Base-by-base conservation (phyloP, 257 asterid species). In the Capsicum pubescens region DNA sequence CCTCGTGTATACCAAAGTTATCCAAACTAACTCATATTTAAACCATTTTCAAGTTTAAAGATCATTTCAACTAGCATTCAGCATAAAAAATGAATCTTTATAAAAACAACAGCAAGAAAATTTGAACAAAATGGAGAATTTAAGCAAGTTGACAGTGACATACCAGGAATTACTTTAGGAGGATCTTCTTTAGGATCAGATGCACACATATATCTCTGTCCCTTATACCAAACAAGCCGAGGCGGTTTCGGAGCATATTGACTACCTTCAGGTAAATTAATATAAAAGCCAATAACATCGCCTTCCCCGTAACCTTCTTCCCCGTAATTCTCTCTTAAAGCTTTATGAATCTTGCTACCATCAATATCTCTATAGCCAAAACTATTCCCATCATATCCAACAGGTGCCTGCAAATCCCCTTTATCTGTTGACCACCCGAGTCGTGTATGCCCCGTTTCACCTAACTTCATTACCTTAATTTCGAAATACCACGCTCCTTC, bases 381-480 rank as follows among this genome's bases (percentile, higher is more conserved):
- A 89, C 99, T 93, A 89, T 92, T 92, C 83, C 89, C 97, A 89
- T 97, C 99, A 84, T 92, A 97, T 44, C 99, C 99, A 36, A 93
- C 98, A 0, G 99, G 99, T 3, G 98, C 99, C 88, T 97, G 99
- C 88, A 97, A 89, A 88, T 95, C 99, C 84, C 96, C 99, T 87
- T 93, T 95, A 80, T 95, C 99, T 1, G 97, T 95, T 0, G 98
- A 89, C 99, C 99, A 97, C 6, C 99, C 99, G 54, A 97, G 83
- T 90, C 98, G 88, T 17, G 97, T 91, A 83, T 97, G 99, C 60
- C 99, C 99, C 1, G 98, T 90, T 82, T 93, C 98, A 64, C 99
- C 99, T 88, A 97, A 89, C 82, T 90, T 91, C 87, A 90, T 90
- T 52, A 97, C 91, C 85, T 88, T 94, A 84, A 97, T 92, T 95